phyloP scores from a whole-genome alignment of 2,329 filamentous ascomycete genomes.

The Aspergillus tamarii region DNA sequence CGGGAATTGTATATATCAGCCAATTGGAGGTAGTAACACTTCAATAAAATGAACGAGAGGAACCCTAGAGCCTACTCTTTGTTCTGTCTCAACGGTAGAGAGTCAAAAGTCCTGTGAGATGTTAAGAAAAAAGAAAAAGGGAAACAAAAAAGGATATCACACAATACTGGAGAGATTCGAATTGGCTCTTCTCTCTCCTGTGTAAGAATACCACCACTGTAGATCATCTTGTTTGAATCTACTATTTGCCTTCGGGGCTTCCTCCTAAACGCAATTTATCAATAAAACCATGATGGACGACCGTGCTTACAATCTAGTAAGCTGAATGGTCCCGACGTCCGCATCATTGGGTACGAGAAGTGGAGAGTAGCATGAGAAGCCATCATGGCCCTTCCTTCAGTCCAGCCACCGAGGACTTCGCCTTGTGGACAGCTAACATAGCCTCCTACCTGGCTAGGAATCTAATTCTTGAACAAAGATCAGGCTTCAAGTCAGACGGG shows the following conservation, averaged over 20 bases:
- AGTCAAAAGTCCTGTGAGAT: background rate
- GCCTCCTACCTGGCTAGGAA: background rate
- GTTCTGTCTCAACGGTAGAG: background rate
- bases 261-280: background rate
- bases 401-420: background rate
- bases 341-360: slow-evolving; percentile 4
- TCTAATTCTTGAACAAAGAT: background rate
- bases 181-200: background rate
- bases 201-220: background rate
- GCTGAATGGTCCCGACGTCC: slow-evolving; percentile 2
- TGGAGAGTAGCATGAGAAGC: slow-evolving; percentile 3
- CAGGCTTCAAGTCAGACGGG: slow-evolving; percentile 1
- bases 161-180: background rate
- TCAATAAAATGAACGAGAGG: background rate
- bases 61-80: background rate
- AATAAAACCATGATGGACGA: background rate
- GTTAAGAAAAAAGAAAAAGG: background rate
- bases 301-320: background rate
- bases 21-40: background rate
- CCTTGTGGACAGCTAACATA: background rate
- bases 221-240: slow-evolving; percentile 10
- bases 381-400: background rate
- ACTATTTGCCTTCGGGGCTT: background rate
- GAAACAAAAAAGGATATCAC: background rate
- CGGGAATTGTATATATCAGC: background rate